Conservation (phyloP, 176 grass and related monocot species). For the Juncus effusus region DNA sequence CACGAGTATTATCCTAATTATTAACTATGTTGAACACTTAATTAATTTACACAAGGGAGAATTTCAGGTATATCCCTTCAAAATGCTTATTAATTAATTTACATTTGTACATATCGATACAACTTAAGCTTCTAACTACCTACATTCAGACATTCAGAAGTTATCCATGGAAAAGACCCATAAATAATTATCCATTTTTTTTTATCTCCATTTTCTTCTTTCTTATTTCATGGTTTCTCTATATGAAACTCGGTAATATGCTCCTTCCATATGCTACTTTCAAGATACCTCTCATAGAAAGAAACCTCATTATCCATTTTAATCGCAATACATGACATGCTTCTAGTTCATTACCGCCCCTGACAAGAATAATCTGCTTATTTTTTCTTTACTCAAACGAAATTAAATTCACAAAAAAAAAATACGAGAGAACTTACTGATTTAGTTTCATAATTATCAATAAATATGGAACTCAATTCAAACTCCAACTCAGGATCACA, state of each 20-base stretch:
- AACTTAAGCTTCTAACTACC: too few relatives aligned
- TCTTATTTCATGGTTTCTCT: conserved; percentile 23
- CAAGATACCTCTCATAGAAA: conserved; percentile 73
- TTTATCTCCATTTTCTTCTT: background rate
- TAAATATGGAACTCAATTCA: conserved; percentile 61
- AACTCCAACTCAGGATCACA: conserved; percentile 57
- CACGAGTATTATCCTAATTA: too few relatives aligned
- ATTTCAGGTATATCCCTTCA: too few relatives aligned
- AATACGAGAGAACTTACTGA: conserved; percentile 27
- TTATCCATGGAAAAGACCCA: too few relatives aligned
- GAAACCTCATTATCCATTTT: conserved; percentile 38
- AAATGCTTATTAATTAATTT: too few relatives aligned
- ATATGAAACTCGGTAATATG: conserved; percentile 41
- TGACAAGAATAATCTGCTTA: conserved; percentile 8
- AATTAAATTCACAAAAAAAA: background rate
- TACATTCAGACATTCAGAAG: too few relatives aligned
- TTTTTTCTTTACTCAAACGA: background rate
- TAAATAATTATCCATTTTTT: too few relatives aligned
- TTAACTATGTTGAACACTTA: too few relatives aligned
- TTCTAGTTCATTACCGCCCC: conserved; percentile 78
- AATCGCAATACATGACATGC: conserved; percentile 52
- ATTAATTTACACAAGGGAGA: too few relatives aligned
- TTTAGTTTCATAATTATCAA: conserved; percentile 39
- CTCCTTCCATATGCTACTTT: conserved; percentile 53
- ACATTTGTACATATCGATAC: too few relatives aligned